These are phyloP conservation scores for Pelargonium australe DNA, from an alignment of 441 rosid species.

Conservation along the genomic window DNA sequence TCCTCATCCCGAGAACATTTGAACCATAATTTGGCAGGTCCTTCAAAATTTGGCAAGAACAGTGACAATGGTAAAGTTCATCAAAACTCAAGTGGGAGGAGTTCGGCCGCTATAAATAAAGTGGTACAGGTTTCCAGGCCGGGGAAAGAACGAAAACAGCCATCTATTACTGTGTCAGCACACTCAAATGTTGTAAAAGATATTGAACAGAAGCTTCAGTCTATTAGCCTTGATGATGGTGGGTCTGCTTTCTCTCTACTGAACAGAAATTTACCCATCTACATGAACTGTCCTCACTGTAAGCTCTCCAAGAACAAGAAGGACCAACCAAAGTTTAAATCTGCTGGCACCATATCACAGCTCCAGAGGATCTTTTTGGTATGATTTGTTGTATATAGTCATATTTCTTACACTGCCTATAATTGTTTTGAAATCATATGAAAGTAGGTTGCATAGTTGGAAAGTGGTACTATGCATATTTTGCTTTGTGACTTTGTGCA, in stretches of 20 bases:
- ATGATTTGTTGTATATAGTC: constrained; percentile 20
- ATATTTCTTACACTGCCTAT: constrained; percentile 7
- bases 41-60: constrained; percentile 38
- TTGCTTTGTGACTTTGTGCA: neutral
- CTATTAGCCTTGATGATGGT: constrained; percentile 44
- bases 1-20: constrained; percentile 29
- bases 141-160: constrained; percentile 35
- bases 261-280: constrained; percentile 65
- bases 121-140: constrained; percentile 23
- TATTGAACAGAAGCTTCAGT: constrained; percentile 33
- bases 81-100: constrained; percentile 33
- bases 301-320: constrained; percentile 36
- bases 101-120: constrained; percentile 35
- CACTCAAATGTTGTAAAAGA: constrained; percentile 28
- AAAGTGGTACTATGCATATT: neutral
- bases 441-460: neutral
- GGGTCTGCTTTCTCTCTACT: constrained; percentile 48
- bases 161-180: constrained; percentile 24
- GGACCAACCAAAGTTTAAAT: constrained; percentile 42
- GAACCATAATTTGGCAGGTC: constrained; percentile 25
- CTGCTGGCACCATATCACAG: constrained; percentile 67
- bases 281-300: constrained; percentile 68
- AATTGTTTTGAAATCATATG: constrained; percentile 14
- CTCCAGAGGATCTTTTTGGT: constrained; percentile 81
- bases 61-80: constrained; percentile 41